phyloP scores from a whole-genome alignment of 495 filamentous ascomycete species.

The Talaromyces stipitatus region DNA sequence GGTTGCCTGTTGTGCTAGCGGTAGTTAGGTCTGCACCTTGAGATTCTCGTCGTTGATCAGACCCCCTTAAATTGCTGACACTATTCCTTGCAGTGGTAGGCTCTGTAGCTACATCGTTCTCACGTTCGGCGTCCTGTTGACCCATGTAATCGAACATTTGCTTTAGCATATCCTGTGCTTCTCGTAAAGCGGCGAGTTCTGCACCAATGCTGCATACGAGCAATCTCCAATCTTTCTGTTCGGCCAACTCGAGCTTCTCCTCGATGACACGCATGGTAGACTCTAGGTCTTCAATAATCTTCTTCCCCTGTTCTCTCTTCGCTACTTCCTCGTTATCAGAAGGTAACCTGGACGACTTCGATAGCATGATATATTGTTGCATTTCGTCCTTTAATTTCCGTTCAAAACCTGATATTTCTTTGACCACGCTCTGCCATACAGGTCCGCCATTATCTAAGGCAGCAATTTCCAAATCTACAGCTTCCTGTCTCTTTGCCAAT shows the following conservation, averaged over 20 bases:
- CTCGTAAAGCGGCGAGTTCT: conserved; percentile 74
- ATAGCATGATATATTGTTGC: conserved; percentile 16
- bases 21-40: not conserved
- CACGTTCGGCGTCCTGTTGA: not conserved
- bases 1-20: not conserved
- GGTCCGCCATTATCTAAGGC: conserved; percentile 79
- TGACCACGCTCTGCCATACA: conserved; percentile 68
- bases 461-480: conserved; percentile 58
- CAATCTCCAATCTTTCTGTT: conserved; percentile 68
- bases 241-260: conserved; percentile 30
- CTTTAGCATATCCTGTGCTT: conserved; percentile 59
- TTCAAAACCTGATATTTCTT: conserved; percentile 63
- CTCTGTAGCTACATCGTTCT: not conserved
- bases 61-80: not conserved
- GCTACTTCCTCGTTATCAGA: conserved; percentile 4
- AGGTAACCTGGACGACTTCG: not conserved
- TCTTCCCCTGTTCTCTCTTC: conserved; percentile 23
- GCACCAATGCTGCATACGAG: conserved; percentile 83
- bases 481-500: conserved; percentile 47
- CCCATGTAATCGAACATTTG: conserved; percentile 30
- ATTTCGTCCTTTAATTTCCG: conserved; percentile 50
- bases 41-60: not conserved
- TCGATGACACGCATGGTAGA: conserved; percentile 32
- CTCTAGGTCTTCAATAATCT: conserved; percentile 35
- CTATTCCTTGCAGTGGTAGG: not conserved